These are phyloP conservation scores for Sporothrix schenckii DNA, from an alignment of 2,329 filamentous ascomycete genomes.

Conservation along the genomic window DNA sequence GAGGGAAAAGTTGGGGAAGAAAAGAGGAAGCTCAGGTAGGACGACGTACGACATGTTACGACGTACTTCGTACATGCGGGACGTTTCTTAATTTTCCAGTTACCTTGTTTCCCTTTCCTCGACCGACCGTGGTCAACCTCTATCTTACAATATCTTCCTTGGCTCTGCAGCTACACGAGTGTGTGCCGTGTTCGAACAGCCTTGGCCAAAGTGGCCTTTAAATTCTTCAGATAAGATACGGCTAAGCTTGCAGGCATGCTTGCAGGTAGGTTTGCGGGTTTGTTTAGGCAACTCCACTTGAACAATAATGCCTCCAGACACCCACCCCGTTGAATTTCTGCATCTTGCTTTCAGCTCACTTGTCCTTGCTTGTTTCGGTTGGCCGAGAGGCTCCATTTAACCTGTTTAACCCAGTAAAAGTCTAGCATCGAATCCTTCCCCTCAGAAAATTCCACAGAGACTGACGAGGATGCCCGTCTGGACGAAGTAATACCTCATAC, in stretches of 20 bases:
- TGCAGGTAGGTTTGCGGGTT: neutral
- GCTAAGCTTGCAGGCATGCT: neutral
- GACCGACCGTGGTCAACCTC: no score
- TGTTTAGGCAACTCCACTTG: neutral
- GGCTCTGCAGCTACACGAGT: neutral
- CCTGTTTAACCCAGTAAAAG: slow-evolving; percentile 10
- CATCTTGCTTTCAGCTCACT: neutral
- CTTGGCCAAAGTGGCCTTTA: slow-evolving; percentile 11
- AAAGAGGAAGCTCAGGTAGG: neutral
- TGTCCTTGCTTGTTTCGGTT: slow-evolving; percentile 9
- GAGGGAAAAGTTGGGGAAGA: slow-evolving; percentile 3
- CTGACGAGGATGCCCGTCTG: neutral
- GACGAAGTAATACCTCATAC: neutral
- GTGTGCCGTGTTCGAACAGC: neutral
- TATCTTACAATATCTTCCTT: neutral
- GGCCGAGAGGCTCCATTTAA: slow-evolving; percentile 15
- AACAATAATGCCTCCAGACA: neutral
- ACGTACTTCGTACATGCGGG: neutral
- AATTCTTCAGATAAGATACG: neutral
- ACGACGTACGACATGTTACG: no score
- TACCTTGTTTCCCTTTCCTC: neutral
- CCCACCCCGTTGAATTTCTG: neutral
- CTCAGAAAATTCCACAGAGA: neutral
- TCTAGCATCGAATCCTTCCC: slow-evolving; percentile 24
- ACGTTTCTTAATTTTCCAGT: neutral